phyloP scores from a whole-genome alignment of 164 flowering plant genomes.

The Stephania yunnanensis region DNA sequence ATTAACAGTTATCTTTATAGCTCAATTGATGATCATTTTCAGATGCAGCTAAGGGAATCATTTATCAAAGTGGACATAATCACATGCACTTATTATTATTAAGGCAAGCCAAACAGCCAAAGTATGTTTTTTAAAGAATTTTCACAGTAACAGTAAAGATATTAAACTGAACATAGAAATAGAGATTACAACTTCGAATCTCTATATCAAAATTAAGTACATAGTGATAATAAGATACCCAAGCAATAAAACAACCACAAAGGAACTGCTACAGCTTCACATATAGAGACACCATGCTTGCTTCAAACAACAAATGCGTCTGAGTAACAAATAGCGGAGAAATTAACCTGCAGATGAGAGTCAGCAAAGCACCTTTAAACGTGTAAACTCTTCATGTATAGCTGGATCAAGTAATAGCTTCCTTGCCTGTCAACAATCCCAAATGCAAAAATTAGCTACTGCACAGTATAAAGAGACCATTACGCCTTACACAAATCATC shows the following conservation, averaged over 20 bases:
- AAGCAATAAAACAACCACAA: neutral
- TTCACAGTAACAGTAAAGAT: too few species aligned
- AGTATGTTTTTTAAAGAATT: too few species aligned
- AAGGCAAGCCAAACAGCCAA: too few species aligned
- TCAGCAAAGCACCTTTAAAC: constrained; percentile 65
- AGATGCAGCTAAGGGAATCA: neutral
- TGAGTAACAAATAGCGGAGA: neutral
- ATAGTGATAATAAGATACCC: neutral
- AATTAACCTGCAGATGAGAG: constrained; percentile 1
- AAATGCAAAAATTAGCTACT: neutral
- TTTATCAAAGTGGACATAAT: neutral
- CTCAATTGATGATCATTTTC: neutral
- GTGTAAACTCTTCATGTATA: constrained; percentile 95
- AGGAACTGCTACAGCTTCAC: neutral
- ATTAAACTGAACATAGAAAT: neutral
- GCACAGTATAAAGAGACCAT: neutral
- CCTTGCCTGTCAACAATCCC: constrained; percentile 53
- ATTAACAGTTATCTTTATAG: neutral
- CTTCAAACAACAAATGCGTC: neutral
- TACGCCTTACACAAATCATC: neutral
- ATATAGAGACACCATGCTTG: neutral
- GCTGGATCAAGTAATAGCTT: constrained; percentile 92
- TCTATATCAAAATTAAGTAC: neutral
- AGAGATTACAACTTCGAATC: neutral
- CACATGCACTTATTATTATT: too few species aligned